These are phyloP conservation scores for Phoenix roebelenii DNA, from an alignment of 176 grass and related monocot species.

Conservation along the genomic window DNA sequence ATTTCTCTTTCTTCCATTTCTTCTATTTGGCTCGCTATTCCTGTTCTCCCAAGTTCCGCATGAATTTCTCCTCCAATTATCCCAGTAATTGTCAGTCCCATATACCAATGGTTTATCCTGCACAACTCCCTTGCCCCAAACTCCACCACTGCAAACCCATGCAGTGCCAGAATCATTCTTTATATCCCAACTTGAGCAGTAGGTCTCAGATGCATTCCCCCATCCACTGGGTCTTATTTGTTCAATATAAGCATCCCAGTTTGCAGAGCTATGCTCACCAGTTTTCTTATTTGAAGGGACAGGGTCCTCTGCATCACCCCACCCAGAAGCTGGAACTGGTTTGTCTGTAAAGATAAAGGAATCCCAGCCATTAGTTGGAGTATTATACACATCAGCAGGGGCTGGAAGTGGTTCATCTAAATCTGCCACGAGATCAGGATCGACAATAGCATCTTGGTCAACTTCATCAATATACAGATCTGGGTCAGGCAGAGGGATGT, in stretches of 20 bases:
- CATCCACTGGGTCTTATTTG: conserved; percentile 26
- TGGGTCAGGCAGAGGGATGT: conserved; percentile 23
- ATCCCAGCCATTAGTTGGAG: neutral
- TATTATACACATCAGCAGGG: conserved; percentile 14
- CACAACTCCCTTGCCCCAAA: conserved; percentile 21
- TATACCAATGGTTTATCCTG: conserved; percentile 2
- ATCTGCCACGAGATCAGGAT: conserved; percentile 30
- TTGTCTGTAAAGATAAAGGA: conserved; percentile 1
- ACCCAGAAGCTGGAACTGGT: conserved; percentile 5
- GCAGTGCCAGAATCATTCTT: conserved; percentile 12
- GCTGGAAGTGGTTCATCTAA: conserved; percentile 17
- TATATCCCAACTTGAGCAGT: conserved; percentile 8
- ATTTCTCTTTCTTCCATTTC: conserved; percentile 29
- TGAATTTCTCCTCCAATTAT: conserved; percentile 8
- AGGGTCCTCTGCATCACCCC: neutral
- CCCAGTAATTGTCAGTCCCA: conserved; percentile 12
- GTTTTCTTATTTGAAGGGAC: neutral
- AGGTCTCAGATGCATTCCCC: conserved; percentile 17
- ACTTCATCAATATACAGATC: conserved; percentile 34
- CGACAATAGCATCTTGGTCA: conserved; percentile 14
- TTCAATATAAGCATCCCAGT: conserved; percentile 37
- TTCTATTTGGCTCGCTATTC: conserved; percentile 14
- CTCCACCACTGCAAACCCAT: conserved; percentile 21
- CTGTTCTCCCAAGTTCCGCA: conserved; percentile 12
- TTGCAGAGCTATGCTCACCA: conserved; percentile 21